Base-by-base conservation (phyloP, 2,329 filamentous ascomycete genomes). In the Chalaropsis thielavioides region DNA sequence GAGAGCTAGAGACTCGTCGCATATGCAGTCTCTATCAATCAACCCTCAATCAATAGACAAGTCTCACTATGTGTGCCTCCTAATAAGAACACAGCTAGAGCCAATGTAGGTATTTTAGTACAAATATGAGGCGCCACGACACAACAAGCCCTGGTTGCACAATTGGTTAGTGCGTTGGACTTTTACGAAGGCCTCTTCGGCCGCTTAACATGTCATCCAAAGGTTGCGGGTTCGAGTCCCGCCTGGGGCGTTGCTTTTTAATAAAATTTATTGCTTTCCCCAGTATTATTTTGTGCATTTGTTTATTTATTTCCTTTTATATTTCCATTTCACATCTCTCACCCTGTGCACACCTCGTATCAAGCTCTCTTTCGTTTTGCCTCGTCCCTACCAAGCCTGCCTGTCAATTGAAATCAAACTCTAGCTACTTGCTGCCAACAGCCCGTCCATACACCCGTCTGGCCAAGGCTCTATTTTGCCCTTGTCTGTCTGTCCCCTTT, bases 111-210 rank as follows among this genome's bases (percentile, higher is more conserved):
- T 38, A 62, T 27, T 46, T 46, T 2, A 49, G 3, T 22, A 15
- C 35, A 19, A 24, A 41, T 64, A 66, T 58, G 31, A 27, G 38
- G 24, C 35, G 19, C 49, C 24, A 2, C 31, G 35, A 24, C 44
- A 46, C 40, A 46, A 62, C 38, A 51, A 40, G 68, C 68, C 67
- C 68, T 66, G 68, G 68, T 68, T 68, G 68, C 68, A 68, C 68
- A 68, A 68, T 68, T 68, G 68, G 68, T 68, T 68, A 68, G 68
- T 68, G 68, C 68, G 68, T 68, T 68, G 68, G 68, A 68, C 68
- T 68, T 68, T 68, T 68, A 68, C 40, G 60, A 63, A 15, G 58
- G n/a, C 44, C 22, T 35, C 13, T 8, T 17, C 13, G 51, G 51
- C 27, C 31, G 17, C 35, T 63, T 40, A 62, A 38, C 8, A 63